Evolutionary conservation across 2,329 filamentous ascomycete species (phyloP).

Genomic region (Fusarium solani-melongenae): DNA sequence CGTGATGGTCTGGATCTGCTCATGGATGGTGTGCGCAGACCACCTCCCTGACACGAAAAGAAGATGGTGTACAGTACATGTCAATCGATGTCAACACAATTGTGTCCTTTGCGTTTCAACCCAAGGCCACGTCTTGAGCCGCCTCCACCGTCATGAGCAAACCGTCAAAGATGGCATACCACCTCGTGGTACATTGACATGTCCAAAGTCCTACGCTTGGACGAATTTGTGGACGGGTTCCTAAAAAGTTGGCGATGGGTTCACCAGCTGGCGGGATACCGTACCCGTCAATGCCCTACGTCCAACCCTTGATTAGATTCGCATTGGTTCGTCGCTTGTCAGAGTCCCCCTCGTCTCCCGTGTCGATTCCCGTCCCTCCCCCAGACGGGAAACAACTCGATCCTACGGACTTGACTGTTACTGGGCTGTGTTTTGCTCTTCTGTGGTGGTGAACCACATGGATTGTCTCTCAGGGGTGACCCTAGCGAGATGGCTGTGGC

Average conservation of each 20-base stretch:
- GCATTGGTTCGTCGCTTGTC: constrained; percentile 14
- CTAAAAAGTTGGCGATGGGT: not conserved
- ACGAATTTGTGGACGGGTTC: not conserved
- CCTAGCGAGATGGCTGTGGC: constrained; percentile 18
- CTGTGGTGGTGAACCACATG: not conserved
- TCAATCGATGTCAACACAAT: not conserved
- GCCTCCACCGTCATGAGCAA: constrained; percentile 15
- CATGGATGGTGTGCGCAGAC: constrained; percentile 2
- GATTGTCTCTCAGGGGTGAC: constrained; percentile 4
- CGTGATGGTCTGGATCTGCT: not conserved
- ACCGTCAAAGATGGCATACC: not conserved
- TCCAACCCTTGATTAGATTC: not conserved
- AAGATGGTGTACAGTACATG: constrained; percentile 15
- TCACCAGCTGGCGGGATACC: not conserved
- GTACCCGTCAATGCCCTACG: not conserved
- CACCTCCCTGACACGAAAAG: not conserved
- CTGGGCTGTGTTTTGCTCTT: constrained; percentile 4
- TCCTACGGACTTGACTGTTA: constrained; percentile 4
- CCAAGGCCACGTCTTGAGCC: constrained; percentile 29
- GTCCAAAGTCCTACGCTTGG: constrained; percentile 30
- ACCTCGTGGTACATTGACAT: not conserved
- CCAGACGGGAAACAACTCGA: not conserved
- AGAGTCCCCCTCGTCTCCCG: constrained; percentile 16
- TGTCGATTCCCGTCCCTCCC: constrained; percentile 30
- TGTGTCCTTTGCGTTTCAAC: constrained; percentile 32